Base-by-base conservation (phyloP, 164 flowering plant species). In the Sedum album region DNA sequence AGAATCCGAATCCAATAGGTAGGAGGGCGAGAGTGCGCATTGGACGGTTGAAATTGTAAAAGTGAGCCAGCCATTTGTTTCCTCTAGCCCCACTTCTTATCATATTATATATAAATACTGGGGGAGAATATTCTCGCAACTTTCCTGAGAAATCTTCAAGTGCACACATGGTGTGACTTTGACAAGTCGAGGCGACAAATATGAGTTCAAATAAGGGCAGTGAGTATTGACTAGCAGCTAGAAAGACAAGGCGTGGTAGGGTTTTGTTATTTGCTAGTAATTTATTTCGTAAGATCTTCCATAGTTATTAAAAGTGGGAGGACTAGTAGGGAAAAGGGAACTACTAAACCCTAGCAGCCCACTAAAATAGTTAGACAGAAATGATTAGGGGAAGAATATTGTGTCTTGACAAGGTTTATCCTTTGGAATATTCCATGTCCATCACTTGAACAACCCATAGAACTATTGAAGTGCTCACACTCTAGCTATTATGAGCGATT, bases 21-120 rank as follows among this genome's bases (percentile, higher is more conserved):
- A n/a, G n/a, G n/a, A n/a, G n/a, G n/a, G n/a, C n/a, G n/a, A n/a
- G n/a, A n/a, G n/a, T 23, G 30, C 60, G 23, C 60, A 21, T 5
- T 53, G 60, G 13, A 28, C 60, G 60, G 60, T 53, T 23, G 60
- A 23, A 23, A 23, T 23, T 53, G 60, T 23, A 23, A 53, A 53
- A 53, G 28, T 26, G 60, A 53, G 60, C 60, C n/a, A n/a, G n/a
- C n/a, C n/a, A 53, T 53, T 53, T 53, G 60, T 53, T 21, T 53
- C 60, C 60, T 23, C 10, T 7, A 21, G 28, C 0, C 30, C 30
- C 23, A 21, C 26, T 23, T 53, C 23, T 8, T 53, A 10, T 48
- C 53, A 20, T 15, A 10, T 21, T 49, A 1, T 49, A 49, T 21
- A 49, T 14, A 53, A 23, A 23, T 21, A 25, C 13, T 21, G 28